Conservation (phyloP, 2,329 filamentous ascomycete genomes). For the Chaetothyriales sp. region DNA sequence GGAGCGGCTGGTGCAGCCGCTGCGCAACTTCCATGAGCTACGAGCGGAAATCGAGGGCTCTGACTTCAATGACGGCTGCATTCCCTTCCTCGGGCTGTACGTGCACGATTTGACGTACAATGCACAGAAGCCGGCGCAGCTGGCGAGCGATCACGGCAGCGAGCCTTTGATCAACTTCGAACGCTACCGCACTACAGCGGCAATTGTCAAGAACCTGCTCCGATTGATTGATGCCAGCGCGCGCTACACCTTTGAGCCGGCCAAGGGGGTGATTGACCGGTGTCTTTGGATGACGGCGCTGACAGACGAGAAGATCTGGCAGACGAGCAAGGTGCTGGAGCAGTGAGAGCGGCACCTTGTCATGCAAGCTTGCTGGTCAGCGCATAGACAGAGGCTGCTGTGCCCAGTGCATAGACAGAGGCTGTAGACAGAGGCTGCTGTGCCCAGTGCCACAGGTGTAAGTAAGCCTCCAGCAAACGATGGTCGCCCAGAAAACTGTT, state of each 20-base stretch:
- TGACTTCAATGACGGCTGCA: conserved; percentile 46
- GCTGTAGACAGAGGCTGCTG: too few relatives aligned
- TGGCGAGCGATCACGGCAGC: conserved; percentile 32
- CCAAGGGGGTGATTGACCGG: conserved; percentile 45
- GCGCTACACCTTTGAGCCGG: conserved; percentile 45
- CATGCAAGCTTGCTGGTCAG: too few relatives aligned
- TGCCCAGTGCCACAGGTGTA: too few relatives aligned
- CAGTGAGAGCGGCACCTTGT: neutral
- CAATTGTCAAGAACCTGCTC: conserved; percentile 51
- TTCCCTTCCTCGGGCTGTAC: conserved; percentile 53
- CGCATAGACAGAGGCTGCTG: too few relatives aligned
- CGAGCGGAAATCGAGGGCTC: conserved; percentile 51
- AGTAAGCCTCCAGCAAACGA: too few relatives aligned
- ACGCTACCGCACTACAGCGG: conserved; percentile 50
- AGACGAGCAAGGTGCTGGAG: conserved; percentile 32
- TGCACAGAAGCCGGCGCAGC: conserved; percentile 49
- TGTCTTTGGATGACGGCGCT: conserved; percentile 53
- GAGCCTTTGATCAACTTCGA: conserved; percentile 54
- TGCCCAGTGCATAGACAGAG: too few relatives aligned
- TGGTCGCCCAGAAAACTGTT: too few relatives aligned
- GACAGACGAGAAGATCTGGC: conserved; percentile 43
- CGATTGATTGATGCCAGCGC: conserved; percentile 51
- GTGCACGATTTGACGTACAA: conserved; percentile 56
- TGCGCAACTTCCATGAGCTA: conserved; percentile 50
- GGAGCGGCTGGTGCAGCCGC: conserved; percentile 47